phyloP scores from a whole-genome alignment of 345 rosid genomes.

The Boechera stricta region DNA sequence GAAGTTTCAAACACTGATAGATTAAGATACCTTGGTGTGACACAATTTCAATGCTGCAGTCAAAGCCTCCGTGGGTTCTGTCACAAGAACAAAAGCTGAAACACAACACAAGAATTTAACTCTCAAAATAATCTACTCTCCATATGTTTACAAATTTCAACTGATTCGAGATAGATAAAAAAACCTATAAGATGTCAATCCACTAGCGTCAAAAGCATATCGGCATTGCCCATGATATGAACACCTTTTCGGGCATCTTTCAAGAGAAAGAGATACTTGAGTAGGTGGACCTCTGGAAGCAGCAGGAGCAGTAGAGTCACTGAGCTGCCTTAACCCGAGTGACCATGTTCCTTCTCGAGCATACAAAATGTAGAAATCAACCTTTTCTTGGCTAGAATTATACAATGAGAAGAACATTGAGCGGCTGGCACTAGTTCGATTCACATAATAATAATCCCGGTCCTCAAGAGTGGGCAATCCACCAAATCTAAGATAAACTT shows the following conservation, averaged over 20 bases:
- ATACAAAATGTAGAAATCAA: constrained; percentile 86
- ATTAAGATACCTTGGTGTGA: constrained; percentile 65
- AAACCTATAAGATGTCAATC: constrained; percentile 88
- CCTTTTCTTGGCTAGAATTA: constrained; percentile 71
- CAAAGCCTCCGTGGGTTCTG: constrained; percentile 93
- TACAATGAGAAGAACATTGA: constrained; percentile 70
- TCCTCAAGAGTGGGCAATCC: constrained; percentile 71
- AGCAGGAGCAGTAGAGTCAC: constrained; percentile 38
- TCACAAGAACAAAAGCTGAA: constrained; percentile 90
- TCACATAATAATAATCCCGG: constrained; percentile 85
- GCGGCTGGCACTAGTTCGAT: constrained; percentile 62
- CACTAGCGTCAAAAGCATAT: constrained; percentile 84
- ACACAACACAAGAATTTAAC: constrained; percentile 43
- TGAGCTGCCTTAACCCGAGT: constrained; percentile 69
- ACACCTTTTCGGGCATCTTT: constrained; percentile 90
- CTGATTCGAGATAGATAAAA: background rate
- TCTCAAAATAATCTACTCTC: constrained; percentile 16
- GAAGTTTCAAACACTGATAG: constrained; percentile 8
- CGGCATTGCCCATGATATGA: constrained; percentile 83
- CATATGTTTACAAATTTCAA: constrained; percentile 5
- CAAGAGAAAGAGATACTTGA: constrained; percentile 77
- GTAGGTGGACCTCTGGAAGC: constrained; percentile 52
- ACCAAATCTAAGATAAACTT: constrained; percentile 78
- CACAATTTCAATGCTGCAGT: constrained; percentile 82
- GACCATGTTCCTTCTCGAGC: constrained; percentile 92